phyloP scores from a whole-genome alignment of 1,284 basidiomycete genomes.

The Ceratobasidium sp. region DNA sequence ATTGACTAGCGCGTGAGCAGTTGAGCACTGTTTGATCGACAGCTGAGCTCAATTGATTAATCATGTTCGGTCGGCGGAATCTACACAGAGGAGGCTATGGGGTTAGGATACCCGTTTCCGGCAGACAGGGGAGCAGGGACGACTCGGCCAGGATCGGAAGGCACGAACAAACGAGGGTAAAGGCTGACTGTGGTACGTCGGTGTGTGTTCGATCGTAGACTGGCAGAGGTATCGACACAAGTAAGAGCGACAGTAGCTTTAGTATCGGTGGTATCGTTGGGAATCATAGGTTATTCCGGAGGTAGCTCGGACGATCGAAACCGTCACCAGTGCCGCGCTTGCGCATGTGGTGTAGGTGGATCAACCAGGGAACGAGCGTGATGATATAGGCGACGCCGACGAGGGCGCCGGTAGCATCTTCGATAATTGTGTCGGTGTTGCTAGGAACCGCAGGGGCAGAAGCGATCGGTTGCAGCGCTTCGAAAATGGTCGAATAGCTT shows the following conservation, averaged over 20 bases:
- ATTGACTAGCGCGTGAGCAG: constrained; percentile 37
- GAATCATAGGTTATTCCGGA: constrained; percentile 50
- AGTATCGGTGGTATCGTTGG: constrained; percentile 45
- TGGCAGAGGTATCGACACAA: constrained; percentile 47
- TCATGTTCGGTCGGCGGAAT: constrained; percentile 47
- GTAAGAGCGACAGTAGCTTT: constrained; percentile 45
- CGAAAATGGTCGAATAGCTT: not conserved
- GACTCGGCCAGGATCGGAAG: constrained; percentile 36
- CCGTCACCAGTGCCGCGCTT: constrained; percentile 40
- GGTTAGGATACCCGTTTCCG: constrained; percentile 22
- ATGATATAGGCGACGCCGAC: constrained; percentile 41
- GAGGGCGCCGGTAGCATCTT: constrained; percentile 43
- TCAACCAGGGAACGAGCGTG: constrained; percentile 40
- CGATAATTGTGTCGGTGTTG: constrained; percentile 44
- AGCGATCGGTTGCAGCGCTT: not conserved
- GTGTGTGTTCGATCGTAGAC: constrained; percentile 47
- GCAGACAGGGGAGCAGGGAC: constrained; percentile 7
- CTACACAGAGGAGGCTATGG: constrained; percentile 36
- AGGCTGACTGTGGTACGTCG: constrained; percentile 18
- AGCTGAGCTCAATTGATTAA: constrained; percentile 47
- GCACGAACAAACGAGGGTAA: constrained; percentile 37
- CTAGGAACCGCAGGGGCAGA: constrained; percentile 13
- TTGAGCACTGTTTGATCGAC: constrained; percentile 46
- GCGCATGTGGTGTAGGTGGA: constrained; percentile 44
- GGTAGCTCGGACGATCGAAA: constrained; percentile 47